Base-by-base conservation (phyloP, 2,329 filamentous ascomycete genomes). In the Tolypocladium ophioglossoides region DNA sequence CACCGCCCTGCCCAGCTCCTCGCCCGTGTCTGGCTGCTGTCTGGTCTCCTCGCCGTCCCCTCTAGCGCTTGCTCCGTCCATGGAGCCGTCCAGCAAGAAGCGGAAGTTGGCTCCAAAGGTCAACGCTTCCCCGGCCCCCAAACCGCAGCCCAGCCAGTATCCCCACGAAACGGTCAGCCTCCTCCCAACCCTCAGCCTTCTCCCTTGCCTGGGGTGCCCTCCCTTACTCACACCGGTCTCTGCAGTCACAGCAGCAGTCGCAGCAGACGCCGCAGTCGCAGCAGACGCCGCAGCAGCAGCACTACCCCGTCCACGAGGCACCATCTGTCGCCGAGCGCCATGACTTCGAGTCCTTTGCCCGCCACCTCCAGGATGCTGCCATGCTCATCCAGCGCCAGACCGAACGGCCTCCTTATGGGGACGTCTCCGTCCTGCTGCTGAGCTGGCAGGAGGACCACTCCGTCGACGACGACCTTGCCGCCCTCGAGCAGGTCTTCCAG, bases 281-380 rank as follows among this genome's bases (percentile, higher is more conserved):
- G 27, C 27, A 27, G 27, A 6, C 27, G 27, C 51, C 52, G 16
- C 55, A 46, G 34, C 54, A 55, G 54, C 68, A 69, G 53, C 65
- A 70, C 30, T 66, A 66, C 66, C 58, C 71, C 62, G 61, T 64
- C 59, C 65, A 72, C 67, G 72, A 77, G 68, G 63, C 68, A 54
- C 66, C 68, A 55, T 66, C 72, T 27, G 54, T 66, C 61, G 64
- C 68, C 54, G 76, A 82, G 61, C 76, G 79, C 59, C 76, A 81
- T 68, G 82, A 85, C 62, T 86, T 85, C 68, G 83, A 85, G 67
- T 77, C 80, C 52, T 85, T 85, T 64, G 83, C 82, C 56, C 77
- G 82, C 49, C 83, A 86, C 70, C 75, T 86, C 47, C 83, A 86
- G 64, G 83, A 85, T 75, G 83, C 82, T 51, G 82, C 83, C 59